Conservation (phyloP, 2,329 filamentous ascomycete species). For the Sporothrix humicola region DNA sequence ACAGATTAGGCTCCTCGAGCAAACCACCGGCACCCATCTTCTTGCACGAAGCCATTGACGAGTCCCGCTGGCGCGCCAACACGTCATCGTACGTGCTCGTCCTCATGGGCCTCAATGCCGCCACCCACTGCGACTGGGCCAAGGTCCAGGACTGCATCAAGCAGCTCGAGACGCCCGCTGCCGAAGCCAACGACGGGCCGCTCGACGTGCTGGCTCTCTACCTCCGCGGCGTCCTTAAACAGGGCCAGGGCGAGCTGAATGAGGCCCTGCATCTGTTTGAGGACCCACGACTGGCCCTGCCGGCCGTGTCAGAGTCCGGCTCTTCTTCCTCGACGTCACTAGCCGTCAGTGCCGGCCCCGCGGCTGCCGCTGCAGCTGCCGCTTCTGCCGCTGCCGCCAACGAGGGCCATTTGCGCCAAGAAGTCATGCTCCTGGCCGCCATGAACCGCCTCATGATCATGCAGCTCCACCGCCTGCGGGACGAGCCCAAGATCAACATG, state of each 20-base stretch:
- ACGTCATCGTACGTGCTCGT: constrained; percentile 72
- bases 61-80: constrained; percentile 68
- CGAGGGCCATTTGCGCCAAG: constrained; percentile 55
- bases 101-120: constrained; percentile 72
- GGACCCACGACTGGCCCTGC: constrained; percentile 62
- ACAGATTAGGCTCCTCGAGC: constrained; percentile 37
- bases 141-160: constrained; percentile 64
- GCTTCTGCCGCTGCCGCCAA: constrained; percentile 44
- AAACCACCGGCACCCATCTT: constrained; percentile 50
- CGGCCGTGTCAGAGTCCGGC: constrained; percentile 39
- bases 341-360: background rate
- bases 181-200: constrained; percentile 50
- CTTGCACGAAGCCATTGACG: constrained; percentile 62
- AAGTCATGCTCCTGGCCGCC: constrained; percentile 68
- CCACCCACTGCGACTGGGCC: constrained; percentile 72
- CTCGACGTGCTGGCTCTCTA: constrained; percentile 68
- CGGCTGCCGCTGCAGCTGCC: constrained; percentile 39
- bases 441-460: constrained; percentile 76
- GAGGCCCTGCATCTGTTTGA: constrained; percentile 71
- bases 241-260: constrained; percentile 76
- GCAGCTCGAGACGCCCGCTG: constrained; percentile 55
- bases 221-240: constrained; percentile 74
- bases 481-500: constrained; percentile 63
- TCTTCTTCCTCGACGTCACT: constrained; percentile 42
- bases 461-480: constrained; percentile 63